These are phyloP conservation scores for Neurospora terricola DNA, from an alignment of 495 filamentous ascomycete species.

Conservation along the genomic window DNA sequence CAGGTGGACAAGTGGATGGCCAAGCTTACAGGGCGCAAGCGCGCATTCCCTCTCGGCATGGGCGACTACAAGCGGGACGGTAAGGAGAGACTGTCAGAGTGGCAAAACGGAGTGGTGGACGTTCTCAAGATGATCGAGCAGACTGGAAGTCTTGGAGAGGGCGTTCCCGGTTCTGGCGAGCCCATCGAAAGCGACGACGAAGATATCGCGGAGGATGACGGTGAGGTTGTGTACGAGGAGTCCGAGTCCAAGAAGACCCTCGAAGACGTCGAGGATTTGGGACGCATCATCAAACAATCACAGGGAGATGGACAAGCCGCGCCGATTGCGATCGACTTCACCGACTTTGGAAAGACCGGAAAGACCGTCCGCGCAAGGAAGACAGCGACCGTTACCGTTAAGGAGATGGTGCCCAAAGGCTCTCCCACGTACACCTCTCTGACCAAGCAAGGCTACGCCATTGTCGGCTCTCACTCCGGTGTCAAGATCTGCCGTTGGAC, in stretches of 20 bases:
- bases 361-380: conserved; percentile 38
- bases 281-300: conserved; percentile 46
- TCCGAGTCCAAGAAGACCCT: conserved; percentile 32
- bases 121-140: conserved; percentile 50
- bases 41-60: conserved; percentile 75
- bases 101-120: conserved; percentile 65
- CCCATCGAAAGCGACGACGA: conserved; percentile 77
- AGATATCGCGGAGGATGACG: conserved; percentile 46
- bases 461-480: conserved; percentile 88
- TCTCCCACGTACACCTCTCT: conserved; percentile 81
- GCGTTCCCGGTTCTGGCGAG: conserved; percentile 71
- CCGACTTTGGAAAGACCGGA: conserved; percentile 40
- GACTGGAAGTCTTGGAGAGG: conserved; percentile 64
- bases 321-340: conserved; percentile 80
- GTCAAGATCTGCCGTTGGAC: conserved; percentile 99
- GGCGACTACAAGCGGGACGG: conserved; percentile 74
- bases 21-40: conserved; percentile 69
- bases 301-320: conserved; percentile 26
- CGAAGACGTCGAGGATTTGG: conserved; percentile 83
- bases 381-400: conserved; percentile 37
- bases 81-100: conserved; percentile 55
- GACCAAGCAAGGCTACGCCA: conserved; percentile 93
- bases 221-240: conserved; percentile 43
- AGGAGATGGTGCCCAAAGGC: conserved; percentile 87
- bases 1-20: conserved; percentile 94